phyloP scores from a whole-genome alignment of 1,284 basidiomycete genomes.

The Lignosus rhinocerotis region DNA sequence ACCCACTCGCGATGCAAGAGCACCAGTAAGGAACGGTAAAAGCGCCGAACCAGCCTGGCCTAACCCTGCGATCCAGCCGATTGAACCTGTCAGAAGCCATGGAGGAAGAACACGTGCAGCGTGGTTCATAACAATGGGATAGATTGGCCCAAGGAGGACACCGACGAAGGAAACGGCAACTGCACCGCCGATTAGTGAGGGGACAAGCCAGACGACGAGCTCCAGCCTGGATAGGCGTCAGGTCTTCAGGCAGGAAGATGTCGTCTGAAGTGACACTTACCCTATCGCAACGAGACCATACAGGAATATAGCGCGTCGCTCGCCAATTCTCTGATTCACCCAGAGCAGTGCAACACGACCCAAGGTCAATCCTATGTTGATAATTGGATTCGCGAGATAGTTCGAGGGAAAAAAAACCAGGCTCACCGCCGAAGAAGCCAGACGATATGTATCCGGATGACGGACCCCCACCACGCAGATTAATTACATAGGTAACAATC shows the following conservation, averaged over 20 bases:
- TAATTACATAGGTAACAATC: slow-evolving; percentile 52
- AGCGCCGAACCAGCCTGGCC: slow-evolving; percentile 56
- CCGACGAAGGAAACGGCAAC: slow-evolving; percentile 58
- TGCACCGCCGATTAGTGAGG: slow-evolving; percentile 53
- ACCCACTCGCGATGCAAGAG: slow-evolving; percentile 48
- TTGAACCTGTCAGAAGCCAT: slow-evolving; percentile 53
- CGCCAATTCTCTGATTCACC: slow-evolving; percentile 51
- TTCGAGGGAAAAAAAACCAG: neutral
- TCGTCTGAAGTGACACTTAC: slow-evolving; percentile 23
- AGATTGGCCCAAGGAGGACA: slow-evolving; percentile 51
- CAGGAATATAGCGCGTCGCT: slow-evolving; percentile 41
- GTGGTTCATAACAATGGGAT: slow-evolving; percentile 55
- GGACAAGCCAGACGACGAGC: slow-evolving; percentile 62
- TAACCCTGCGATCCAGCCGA: slow-evolving; percentile 60
- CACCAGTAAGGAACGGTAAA: slow-evolving; percentile 58
- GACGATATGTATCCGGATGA: slow-evolving; percentile 51
- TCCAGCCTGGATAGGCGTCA: slow-evolving; percentile 41
- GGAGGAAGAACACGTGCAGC: slow-evolving; percentile 49
- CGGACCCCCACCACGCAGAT: slow-evolving; percentile 45
- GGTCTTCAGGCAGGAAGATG: neutral
- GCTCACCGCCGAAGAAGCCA: slow-evolving; percentile 52
- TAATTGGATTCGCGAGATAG: no score
- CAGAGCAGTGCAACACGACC: slow-evolving; percentile 49
- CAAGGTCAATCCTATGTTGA: slow-evolving; percentile 38
- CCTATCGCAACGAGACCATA: slow-evolving; percentile 39